phyloP scores from a whole-genome alignment of 352 stramenopile genomes.

The Pythium diclinum region DNA sequence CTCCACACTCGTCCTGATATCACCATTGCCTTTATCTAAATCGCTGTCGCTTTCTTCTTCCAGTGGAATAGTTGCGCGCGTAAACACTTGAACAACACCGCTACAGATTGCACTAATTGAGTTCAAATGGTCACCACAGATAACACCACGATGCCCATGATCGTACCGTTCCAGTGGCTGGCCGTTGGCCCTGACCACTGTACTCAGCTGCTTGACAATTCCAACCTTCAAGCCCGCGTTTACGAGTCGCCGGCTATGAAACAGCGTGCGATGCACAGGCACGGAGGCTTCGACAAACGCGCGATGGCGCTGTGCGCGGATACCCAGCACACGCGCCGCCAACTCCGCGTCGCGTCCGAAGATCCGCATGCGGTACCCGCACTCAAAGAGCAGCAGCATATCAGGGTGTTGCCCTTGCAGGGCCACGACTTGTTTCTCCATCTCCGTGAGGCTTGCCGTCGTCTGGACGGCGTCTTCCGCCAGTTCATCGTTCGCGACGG shows the following conservation, averaged over 20 bases:
- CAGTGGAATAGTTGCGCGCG: constrained; percentile 41
- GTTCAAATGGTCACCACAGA: too few species aligned
- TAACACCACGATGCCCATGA: too few species aligned
- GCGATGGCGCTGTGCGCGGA: constrained; percentile 33
- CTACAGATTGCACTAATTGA: constrained; percentile 28
- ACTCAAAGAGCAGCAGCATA: constrained; percentile 71
- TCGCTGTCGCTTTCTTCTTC: constrained; percentile 16
- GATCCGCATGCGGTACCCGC: constrained; percentile 76
- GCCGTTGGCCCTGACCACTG: constrained; percentile 22
- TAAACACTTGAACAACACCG: constrained; percentile 44
- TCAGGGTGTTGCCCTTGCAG: constrained; percentile 42
- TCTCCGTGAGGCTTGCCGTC: constrained; percentile 41
- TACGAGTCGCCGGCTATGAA: constrained; percentile 46
- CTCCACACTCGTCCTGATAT: not conserved
- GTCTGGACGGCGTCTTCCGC: not conserved
- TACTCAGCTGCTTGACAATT: constrained; percentile 67
- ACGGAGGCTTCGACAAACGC: constrained; percentile 52
- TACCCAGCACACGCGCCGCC: constrained; percentile 36
- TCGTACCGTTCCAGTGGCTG: constrained; percentile 39
- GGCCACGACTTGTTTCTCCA: constrained; percentile 71
- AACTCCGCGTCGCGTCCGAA: constrained; percentile 72
- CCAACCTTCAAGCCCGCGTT: constrained; percentile 52
- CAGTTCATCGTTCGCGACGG: not conserved
- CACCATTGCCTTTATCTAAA: not conserved
- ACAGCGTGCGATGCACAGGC: constrained; percentile 38